Conservation (phyloP, 169 alveolate genomes). For the Plasmodium vivax region DNA sequence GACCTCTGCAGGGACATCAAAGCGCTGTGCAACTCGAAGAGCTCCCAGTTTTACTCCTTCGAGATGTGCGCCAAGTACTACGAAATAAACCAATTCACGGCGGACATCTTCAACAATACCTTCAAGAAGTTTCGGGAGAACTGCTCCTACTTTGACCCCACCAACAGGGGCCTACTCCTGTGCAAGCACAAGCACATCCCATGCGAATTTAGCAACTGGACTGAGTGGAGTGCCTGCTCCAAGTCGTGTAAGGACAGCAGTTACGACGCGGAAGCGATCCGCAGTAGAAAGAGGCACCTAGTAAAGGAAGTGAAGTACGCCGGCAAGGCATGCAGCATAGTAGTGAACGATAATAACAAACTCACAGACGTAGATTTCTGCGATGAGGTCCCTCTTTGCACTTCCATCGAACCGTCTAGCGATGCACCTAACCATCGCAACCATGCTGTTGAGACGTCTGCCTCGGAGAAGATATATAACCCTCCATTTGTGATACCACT, state of each 20-base stretch:
- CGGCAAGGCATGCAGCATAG: conserved; percentile 20
- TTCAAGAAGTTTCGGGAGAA: conserved; percentile 10
- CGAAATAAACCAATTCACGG: neutral
- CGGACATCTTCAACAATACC: neutral
- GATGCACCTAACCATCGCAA: neutral
- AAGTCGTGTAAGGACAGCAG: conserved; percentile 73
- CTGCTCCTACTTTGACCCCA: conserved; percentile 22
- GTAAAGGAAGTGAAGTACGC: neutral
- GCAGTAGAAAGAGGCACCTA: conserved; percentile 13
- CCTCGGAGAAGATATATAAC: neutral
- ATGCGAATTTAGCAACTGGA: conserved; percentile 76
- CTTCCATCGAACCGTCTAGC: neutral
- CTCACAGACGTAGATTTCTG: neutral
- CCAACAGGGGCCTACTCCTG: conserved; percentile 78
- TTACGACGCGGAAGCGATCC: conserved; percentile 35
- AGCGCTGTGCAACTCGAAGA: neutral
- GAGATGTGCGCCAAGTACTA: conserved; percentile 30
- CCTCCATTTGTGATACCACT: conserved; percentile 48
- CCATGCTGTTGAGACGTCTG: neutral
- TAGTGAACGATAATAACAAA: conserved; percentile 8
- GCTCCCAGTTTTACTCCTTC: conserved; percentile 11
- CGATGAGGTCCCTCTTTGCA: conserved; percentile 15
- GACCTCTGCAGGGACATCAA: neutral
- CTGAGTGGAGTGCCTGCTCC: conserved; percentile 81
- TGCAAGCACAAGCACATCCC: conserved; percentile 73